Conservation (phyloP, 345 rosid genomes). For the rapeseed (Brassica napus) region Da-Ae NC_063450.1:41605001-41605500, state of each 20-base stretch:
- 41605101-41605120: constrained; percentile 27
- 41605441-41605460: constrained; percentile 74
- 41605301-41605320: constrained; percentile 73
- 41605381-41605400: not conserved
- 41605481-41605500: constrained; percentile 89
- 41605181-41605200: constrained; percentile 60
- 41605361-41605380: not conserved
- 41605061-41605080: constrained; percentile 98
- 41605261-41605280: constrained; percentile 48
- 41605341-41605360: not conserved
- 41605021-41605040: constrained; percentile 85
- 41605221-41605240: constrained; percentile 88
- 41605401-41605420: constrained; percentile 13
- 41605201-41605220: constrained; percentile 93
- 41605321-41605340: not conserved
- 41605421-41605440: not conserved
- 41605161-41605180: not conserved
- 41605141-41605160: not conserved
- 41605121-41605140: not conserved
- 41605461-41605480: constrained; percentile 99
- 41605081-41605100: constrained; percentile 99
- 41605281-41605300: constrained; percentile 91
- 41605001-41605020: constrained; percentile 75
- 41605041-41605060: constrained; percentile 94
- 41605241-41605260: constrained; percentile 74